A percentile compares a stretch with the other conserved stretches of the same genome.
phyloP scores from a whole-genome alignment of 306 rosid species.

The Dryas octopetala region DNA sequence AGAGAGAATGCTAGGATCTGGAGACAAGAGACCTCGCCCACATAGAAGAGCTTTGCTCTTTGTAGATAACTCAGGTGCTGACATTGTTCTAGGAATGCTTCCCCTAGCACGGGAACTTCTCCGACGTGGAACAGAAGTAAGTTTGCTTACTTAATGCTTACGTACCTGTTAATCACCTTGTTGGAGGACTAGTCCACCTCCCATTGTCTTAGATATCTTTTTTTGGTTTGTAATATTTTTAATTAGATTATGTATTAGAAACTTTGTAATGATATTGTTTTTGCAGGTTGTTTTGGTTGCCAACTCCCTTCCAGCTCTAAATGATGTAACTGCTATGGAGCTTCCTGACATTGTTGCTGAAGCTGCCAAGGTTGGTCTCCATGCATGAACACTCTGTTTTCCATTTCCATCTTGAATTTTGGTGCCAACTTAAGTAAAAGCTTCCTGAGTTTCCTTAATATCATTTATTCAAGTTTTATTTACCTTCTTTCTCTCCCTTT shows the following conservation, averaged over 20 bases:
- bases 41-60: slow-evolving; percentile 89
- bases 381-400: slow-evolving; percentile 8
- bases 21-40: slow-evolving; percentile 51
- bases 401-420: not conserved
- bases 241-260: not conserved
- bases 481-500: not conserved
- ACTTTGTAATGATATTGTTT: not conserved
- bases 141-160: slow-evolving; percentile 23
- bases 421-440: not conserved
- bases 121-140: slow-evolving; percentile 91
- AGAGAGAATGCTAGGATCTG: slow-evolving; percentile 75
- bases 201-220: not conserved
- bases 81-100: slow-evolving; percentile 96
- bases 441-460: not conserved
- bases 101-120: slow-evolving; percentile 98
- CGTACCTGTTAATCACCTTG: slow-evolving; percentile 4
- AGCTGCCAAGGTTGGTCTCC: slow-evolving; percentile 86
- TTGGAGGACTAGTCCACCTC: not conserved
- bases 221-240: not conserved
- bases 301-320: slow-evolving; percentile 92
- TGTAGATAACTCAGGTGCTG: slow-evolving; percentile 97
- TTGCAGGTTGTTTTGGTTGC: slow-evolving; percentile 94
- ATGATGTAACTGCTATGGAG: slow-evolving; percentile 95
- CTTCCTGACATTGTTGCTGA: slow-evolving; percentile 95
- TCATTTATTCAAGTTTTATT: not conserved